These are phyloP conservation scores for Aureobasidium subglaciale DNA, from an alignment of 2,329 filamentous ascomycete genomes.

Conservation along the genomic window DNA sequence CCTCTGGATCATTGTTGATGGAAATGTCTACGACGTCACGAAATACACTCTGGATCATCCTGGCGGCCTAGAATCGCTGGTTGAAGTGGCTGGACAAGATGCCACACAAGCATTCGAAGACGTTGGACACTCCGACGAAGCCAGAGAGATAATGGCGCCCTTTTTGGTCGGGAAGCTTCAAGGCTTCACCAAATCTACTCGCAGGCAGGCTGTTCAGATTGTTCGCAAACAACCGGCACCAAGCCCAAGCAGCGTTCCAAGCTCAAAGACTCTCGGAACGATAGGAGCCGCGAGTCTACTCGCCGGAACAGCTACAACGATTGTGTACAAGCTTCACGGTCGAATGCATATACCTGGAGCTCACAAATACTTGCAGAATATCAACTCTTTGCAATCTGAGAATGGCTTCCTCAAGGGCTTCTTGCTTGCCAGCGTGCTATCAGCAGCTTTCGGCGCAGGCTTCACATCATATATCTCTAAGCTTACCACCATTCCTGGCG, in stretches of 20 bases:
- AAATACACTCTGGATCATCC: slow-evolving; percentile 97
- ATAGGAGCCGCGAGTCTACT: background rate
- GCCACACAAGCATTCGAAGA: slow-evolving; percentile 85
- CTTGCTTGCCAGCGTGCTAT: slow-evolving; percentile 27
- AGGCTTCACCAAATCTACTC: slow-evolving; percentile 14
- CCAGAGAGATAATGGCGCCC: slow-evolving; percentile 34
- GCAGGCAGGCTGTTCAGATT: slow-evolving; percentile 14
- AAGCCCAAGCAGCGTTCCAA: background rate
- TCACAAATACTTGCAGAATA: background rate
- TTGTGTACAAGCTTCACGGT: background rate
- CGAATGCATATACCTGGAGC: background rate
- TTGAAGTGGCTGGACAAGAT: slow-evolving; percentile 94
- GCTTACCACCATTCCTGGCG: slow-evolving; percentile 16
- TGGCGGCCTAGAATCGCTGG: slow-evolving; percentile 84
- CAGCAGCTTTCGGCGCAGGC: slow-evolving; percentile 15
- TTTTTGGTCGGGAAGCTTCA: slow-evolving; percentile 33
- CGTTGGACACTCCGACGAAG: slow-evolving; percentile 56
- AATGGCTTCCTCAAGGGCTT: slow-evolving; percentile 33
- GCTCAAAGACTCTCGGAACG: background rate
- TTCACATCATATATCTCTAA: slow-evolving; percentile 17
- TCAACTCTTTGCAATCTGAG: slow-evolving; percentile 3
- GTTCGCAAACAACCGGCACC: slow-evolving; percentile 17
- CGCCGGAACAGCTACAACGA: background rate
- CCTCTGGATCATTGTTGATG: slow-evolving; percentile 97
- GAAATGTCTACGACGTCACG: slow-evolving; percentile 75